Percentiles rank a stretch among this genome's conserved stretches.
phyloP scores from a whole-genome alignment of 2,329 filamentous ascomycete species.

The Calonectria pauciramosa region DNA sequence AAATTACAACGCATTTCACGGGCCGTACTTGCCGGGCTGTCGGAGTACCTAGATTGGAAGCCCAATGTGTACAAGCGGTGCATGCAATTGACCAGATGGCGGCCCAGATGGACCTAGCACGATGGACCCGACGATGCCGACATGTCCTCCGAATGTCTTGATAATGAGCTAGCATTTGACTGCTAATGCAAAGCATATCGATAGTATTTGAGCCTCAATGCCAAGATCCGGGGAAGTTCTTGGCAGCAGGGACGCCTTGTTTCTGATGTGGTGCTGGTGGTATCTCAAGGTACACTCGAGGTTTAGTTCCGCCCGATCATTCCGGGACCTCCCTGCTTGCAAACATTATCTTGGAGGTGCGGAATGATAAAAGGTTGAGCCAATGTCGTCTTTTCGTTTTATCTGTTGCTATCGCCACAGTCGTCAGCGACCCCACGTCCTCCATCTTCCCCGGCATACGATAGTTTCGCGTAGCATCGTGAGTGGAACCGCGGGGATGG shows the following conservation, averaged over 20 bases:
- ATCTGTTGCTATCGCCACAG: not conserved
- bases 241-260: not conserved
- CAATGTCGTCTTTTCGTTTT: not conserved
- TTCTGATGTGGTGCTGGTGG: not conserved
- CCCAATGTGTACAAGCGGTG: not conserved
- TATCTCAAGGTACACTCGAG: not conserved
- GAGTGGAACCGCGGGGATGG: not conserved
- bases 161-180: not conserved
- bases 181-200: not conserved
- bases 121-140: not conserved
- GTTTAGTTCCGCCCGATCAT: not conserved
- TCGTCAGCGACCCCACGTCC: not conserved
- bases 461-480: not conserved
- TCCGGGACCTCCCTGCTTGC: not conserved
- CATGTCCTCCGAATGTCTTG: not conserved
- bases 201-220: not conserved
- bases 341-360: not conserved
- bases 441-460: not conserved
- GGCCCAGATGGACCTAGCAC: not conserved
- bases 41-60: not conserved
- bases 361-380: not conserved
- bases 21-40: not conserved
- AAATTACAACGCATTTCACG: not conserved
- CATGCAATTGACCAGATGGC: no score
- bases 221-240: slow-evolving; percentile 5